These are phyloP conservation scores for Parafenestella ontariensis DNA, from an alignment of 2,329 filamentous ascomycete genomes.

Conservation along the genomic window DNA sequence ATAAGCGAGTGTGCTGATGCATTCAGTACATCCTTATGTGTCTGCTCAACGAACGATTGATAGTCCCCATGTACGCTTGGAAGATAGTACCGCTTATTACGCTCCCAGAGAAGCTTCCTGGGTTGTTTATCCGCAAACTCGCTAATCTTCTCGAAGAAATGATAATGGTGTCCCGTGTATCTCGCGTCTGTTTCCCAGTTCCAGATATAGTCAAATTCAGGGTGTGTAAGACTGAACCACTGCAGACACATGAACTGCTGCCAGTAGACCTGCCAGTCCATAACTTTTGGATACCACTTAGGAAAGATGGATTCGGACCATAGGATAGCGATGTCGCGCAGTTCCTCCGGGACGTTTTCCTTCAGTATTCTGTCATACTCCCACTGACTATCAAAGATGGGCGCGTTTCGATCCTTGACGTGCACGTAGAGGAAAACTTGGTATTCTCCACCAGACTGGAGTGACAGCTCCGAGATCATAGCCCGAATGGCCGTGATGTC, in stretches of 20 bases:
- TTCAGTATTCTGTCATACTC: constrained; percentile 67
- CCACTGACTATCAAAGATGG: constrained; percentile 66
- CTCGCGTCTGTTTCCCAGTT: constrained; percentile 88
- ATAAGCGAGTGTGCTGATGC: constrained; percentile 47
- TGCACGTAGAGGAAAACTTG: constrained; percentile 58
- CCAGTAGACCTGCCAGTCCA: constrained; percentile 59
- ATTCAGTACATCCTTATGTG: constrained; percentile 51
- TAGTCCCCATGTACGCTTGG: constrained; percentile 61
- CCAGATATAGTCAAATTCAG: constrained; percentile 80
- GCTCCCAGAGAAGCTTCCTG: constrained; percentile 66
- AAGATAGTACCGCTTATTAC: constrained; percentile 64
- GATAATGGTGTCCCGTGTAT: constrained; percentile 81
- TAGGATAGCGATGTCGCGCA: constrained; percentile 72
- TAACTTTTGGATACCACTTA: constrained; percentile 58
- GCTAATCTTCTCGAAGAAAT: constrained; percentile 72
- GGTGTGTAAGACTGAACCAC: constrained; percentile 76
- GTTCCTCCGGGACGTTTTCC: constrained; percentile 71
- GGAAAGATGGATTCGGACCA: constrained; percentile 69
- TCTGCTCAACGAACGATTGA: constrained; percentile 53
- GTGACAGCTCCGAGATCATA: constrained; percentile 55
- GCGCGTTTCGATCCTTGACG: constrained; percentile 60
- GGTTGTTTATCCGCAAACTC: constrained; percentile 62
- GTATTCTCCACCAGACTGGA: constrained; percentile 57
- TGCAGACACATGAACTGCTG: constrained; percentile 76
- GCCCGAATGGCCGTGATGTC: constrained; percentile 55